phyloP scores from a whole-genome alignment of 73 alveolate genomes.

The Paramecium caudatum region DNA sequence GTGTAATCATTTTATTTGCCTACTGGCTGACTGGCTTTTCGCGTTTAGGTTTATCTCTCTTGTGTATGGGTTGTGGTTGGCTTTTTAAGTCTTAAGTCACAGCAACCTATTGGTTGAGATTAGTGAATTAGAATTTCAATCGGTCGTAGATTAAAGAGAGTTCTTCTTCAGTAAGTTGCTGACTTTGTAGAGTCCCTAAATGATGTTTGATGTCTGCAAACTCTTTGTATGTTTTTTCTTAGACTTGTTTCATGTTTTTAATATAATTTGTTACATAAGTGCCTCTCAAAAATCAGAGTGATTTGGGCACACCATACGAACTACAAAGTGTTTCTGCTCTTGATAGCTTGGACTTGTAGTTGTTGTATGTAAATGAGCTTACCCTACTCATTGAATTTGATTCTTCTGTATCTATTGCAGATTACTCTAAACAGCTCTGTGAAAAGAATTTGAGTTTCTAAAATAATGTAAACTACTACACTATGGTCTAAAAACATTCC shows the following conservation, averaged over 20 bases:
- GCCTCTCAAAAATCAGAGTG: no score
- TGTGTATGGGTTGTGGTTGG: constrained; percentile 34
- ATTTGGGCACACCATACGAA: constrained; percentile 44
- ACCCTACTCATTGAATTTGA: neutral
- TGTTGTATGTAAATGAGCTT: constrained; percentile 10
- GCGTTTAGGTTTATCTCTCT: constrained; percentile 9
- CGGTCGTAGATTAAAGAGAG: constrained; percentile 14
- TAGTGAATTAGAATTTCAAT: constrained; percentile 38
- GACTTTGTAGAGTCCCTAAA: constrained; percentile 21
- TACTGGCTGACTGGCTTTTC: constrained; percentile 8
- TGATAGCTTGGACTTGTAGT: constrained; percentile 2
- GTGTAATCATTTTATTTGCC: neutral
- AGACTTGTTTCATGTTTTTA: constrained; percentile 47
- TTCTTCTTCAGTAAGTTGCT: constrained; percentile 45
- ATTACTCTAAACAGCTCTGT: constrained; percentile 14
- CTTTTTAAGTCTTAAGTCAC: constrained; percentile 9
- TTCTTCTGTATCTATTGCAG: constrained; percentile 41
- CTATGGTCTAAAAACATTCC: constrained; percentile 33
- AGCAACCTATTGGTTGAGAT: constrained; percentile 17
- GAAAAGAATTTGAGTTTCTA: constrained; percentile 34
- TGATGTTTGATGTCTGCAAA: constrained; percentile 61
- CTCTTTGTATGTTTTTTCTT: constrained; percentile 53
- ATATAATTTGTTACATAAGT: no score
- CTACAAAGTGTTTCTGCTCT: constrained; percentile 32
- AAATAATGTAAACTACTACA: neutral